Conservation (phyloP, 441 rosid species). For the Gossypium gossypioides region DNA sequence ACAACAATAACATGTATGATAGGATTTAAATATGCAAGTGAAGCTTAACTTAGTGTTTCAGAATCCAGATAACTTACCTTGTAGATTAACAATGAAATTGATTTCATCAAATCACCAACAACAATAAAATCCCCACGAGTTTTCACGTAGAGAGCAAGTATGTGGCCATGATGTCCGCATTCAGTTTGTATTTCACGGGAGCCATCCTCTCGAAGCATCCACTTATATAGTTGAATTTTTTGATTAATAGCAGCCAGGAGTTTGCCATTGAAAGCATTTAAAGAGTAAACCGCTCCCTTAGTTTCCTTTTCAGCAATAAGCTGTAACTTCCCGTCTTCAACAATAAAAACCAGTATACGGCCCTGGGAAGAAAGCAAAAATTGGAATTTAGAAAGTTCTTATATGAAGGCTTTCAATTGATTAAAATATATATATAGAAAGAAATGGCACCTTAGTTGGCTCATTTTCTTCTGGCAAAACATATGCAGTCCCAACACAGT, state of each 20-base stretch:
- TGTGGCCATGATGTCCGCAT: conserved; percentile 98
- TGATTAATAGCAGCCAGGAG: conserved; percentile 91
- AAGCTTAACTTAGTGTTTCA: neutral
- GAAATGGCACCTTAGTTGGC: conserved; percentile 62
- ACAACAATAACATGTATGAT: neutral
- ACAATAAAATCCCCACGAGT: conserved; percentile 98
- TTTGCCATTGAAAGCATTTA: conserved; percentile 89
- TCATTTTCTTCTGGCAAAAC: conserved; percentile 92
- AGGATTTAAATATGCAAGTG: neutral
- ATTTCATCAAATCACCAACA: conserved; percentile 97
- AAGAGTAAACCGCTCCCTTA: conserved; percentile 82
- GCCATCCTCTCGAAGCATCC: conserved; percentile 96
- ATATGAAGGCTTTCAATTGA: neutral
- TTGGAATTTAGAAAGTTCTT: neutral
- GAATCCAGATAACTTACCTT: conserved; percentile 37
- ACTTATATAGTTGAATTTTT: conserved; percentile 86
- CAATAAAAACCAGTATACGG: conserved; percentile 81
- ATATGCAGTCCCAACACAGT: conserved; percentile 97
- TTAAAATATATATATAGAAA: neutral
- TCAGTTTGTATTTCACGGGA: conserved; percentile 85
- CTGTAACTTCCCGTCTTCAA: conserved; percentile 83
- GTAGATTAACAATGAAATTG: conserved; percentile 80
- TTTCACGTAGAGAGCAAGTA: conserved; percentile 91
- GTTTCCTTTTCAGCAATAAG: conserved; percentile 92
- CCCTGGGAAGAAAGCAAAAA: conserved; percentile 38